Base-by-base conservation (phyloP, 2,329 filamentous ascomycete genomes). In the Claviceps quebecensis region DNA sequence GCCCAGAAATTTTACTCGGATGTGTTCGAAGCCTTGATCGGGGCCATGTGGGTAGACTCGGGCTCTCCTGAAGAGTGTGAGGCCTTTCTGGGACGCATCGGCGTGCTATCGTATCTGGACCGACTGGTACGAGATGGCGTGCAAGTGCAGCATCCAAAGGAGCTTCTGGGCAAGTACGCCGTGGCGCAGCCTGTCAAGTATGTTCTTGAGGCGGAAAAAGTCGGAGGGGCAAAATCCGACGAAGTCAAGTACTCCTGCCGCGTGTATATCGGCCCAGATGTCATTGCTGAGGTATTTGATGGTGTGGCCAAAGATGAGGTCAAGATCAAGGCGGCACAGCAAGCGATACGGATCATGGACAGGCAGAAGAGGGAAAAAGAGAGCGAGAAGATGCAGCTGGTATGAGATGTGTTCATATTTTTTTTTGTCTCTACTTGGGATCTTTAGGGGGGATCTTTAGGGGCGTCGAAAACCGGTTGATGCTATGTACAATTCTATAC, bases 1-100 rank as follows among this genome's bases (percentile, higher is more conserved):
- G 74, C 82, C 0, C 78, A 78, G 16, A 96, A 96, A 61, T 86
- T 87, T 65, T 84, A 85, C 65, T 91, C 85, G 0, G 90, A 96
- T 63, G 68, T 96, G 7, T 72, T 96, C 9, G 91, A 97, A 68
- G 78, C 80, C 36, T 63, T 94, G 0, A 66, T 97, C 0, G 91
- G 87, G 0, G 90, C 89, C 0, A 74, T 96, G 0, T 96, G 86
- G 72, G 71, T 95, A 19, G 93, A 97, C 63, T 86, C 74, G 0
- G 85, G 84, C 0, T 73, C 76, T 1, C 61, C 87, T 14, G 69
- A 69, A 0, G 64, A 63, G 0, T 94, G 87, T 59, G 70, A 75
- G 48, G 60, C 50, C 0, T 73, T 96, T 39, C 63, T 87, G 0
- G 72, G 77, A 45, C 68, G 70, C 0, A 68, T 88, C 3, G 87